Percentiles rank a stretch among this genome's conserved stretches.
Evolutionary conservation across 2,329 filamentous ascomycete species (phyloP).

Genomic region (Penicillium sp.): DNA sequence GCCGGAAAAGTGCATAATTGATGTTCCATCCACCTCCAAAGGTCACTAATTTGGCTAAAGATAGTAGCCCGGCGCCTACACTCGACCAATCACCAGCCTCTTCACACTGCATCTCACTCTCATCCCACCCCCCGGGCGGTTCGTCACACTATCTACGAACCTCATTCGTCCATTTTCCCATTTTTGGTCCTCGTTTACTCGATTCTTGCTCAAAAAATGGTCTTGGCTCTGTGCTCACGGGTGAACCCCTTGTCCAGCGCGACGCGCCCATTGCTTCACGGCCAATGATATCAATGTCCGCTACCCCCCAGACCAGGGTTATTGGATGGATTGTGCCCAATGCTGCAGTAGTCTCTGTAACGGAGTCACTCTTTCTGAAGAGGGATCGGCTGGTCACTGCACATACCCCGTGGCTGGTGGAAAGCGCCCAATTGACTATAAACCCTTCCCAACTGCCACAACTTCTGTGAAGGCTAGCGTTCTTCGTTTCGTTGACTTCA

Average conservation of each 20-base stretch:
- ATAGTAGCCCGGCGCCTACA: conserved; percentile 34
- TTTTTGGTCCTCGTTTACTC: conserved; percentile 5
- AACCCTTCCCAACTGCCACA: conserved; percentile 30
- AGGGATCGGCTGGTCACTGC: conserved; percentile 18
- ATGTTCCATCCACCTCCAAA: conserved; percentile 10
- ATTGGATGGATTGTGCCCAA: conserved; percentile 28
- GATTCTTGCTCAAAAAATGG: conserved; percentile 19
- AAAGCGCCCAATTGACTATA: conserved; percentile 29
- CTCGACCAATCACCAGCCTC: conserved; percentile 23
- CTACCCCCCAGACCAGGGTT: conserved; percentile 8
- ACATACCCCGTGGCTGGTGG: conserved; percentile 19
- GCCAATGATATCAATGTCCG: conserved; percentile 17
- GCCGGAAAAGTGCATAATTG: conserved; percentile 15
- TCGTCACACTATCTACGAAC: conserved; percentile 22
- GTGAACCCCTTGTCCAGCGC: conserved; percentile 15
- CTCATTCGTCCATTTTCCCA: conserved; percentile 14
- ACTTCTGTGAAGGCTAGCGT: conserved; percentile 23
- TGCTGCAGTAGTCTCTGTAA: conserved; percentile 37
- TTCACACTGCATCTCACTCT: conserved; percentile 12
- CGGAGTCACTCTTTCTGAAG: conserved; percentile 13
- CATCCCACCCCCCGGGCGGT: conserved; percentile 16
- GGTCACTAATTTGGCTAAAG: conserved; percentile 28
- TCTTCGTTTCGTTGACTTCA: conserved; percentile 27
- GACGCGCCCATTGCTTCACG: conserved; percentile 20
- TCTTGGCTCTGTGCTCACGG: conserved; percentile 7